These are phyloP conservation scores for Talaromyces trachyspermus DNA, from an alignment of 495 filamentous ascomycete species.

Conservation along the genomic window DNA sequence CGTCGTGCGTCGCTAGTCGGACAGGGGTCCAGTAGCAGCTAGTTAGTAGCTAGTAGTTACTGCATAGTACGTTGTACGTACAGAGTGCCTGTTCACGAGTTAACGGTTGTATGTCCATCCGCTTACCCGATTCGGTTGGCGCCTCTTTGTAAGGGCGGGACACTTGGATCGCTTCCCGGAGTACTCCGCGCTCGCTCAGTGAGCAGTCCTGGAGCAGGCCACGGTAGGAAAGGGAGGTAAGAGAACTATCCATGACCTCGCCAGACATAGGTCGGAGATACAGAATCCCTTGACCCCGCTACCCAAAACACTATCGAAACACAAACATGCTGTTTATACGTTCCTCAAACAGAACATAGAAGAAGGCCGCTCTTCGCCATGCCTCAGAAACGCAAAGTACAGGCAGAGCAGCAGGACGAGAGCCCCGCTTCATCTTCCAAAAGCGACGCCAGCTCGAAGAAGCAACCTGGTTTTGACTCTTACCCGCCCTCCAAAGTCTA, in stretches of 20 bases:
- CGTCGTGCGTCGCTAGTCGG: no score
- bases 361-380: not conserved
- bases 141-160: no score
- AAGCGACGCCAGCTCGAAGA: not conserved
- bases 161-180: no score
- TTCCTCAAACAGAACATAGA: not conserved
- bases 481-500: constrained; percentile 26
- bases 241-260: not conserved
- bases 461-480: constrained; percentile 12
- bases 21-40: no score
- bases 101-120: no score
- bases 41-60: no score
- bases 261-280: not conserved
- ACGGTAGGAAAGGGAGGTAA: no score
- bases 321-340: not conserved
- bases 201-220: no score
- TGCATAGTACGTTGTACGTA: no score
- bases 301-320: not conserved
- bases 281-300: not conserved
- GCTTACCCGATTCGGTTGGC: no score
- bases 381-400: not conserved
- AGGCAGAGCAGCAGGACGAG: not conserved
- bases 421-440: not conserved
- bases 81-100: no score
- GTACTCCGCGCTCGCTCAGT: no score